phyloP scores from a whole-genome alignment of 2,329 filamentous ascomycete species.

The Exophiala sideris region DNA sequence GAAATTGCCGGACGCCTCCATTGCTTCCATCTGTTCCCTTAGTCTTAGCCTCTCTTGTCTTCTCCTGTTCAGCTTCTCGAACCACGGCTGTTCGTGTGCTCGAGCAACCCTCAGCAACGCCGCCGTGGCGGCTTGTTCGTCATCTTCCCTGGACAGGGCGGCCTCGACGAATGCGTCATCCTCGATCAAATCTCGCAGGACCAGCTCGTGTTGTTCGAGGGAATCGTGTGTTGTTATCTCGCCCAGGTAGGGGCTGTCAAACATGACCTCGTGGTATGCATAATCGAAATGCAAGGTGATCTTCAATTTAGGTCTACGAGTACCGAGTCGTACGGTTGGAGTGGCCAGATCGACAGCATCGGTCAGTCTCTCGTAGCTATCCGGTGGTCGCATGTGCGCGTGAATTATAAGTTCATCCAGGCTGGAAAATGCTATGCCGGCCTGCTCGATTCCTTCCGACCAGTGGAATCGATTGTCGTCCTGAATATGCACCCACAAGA shows the following conservation, averaged over 20 bases:
- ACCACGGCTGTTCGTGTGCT: constrained; percentile 11
- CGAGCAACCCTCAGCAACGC: constrained; percentile 8
- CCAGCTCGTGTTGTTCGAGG: constrained; percentile 16
- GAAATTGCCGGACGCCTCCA: no score
- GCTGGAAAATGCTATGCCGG: constrained; percentile 6
- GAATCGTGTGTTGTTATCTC: constrained; percentile 11
- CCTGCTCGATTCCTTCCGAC: not conserved
- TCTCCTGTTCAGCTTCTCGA: constrained; percentile 8
- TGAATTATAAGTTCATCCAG: constrained; percentile 7
- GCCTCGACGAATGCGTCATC: constrained; percentile 14
- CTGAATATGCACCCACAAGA: constrained; percentile 12
- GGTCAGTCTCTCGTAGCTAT: constrained; percentile 8
- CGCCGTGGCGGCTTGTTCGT: constrained; percentile 4
- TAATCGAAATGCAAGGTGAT: constrained; percentile 15
- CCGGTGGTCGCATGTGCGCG: constrained; percentile 18
- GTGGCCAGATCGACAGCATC: constrained; percentile 7
- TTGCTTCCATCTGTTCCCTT: not conserved
- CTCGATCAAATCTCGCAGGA: constrained; percentile 16
- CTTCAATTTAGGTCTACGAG: not conserved
- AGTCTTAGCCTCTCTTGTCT: not conserved
- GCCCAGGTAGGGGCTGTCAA: constrained; percentile 9
- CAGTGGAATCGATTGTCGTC: constrained; percentile 10
- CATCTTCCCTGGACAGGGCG: constrained; percentile 4
- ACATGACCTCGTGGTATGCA: constrained; percentile 7
- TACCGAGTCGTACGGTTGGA: constrained; percentile 10